These are phyloP conservation scores for Komagataella populi DNA, from an alignment of 805 yeast genomes.

Conservation along the genomic window DNA sequence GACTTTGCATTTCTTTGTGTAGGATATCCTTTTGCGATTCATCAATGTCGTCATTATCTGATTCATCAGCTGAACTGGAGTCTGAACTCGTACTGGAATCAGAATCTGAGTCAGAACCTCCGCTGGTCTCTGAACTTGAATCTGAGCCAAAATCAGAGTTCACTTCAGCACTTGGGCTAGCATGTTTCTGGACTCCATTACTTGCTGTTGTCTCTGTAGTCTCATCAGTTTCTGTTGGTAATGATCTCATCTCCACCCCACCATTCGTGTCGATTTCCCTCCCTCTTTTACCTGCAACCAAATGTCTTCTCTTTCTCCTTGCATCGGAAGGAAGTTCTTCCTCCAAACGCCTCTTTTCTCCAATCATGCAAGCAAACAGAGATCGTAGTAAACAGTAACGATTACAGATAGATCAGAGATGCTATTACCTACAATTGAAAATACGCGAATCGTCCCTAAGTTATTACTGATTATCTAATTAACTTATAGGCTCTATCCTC, in stretches of 20 bases:
- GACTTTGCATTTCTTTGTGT: not conserved
- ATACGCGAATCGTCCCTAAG: not conserved
- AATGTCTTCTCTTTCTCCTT: not conserved
- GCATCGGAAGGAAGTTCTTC: not conserved
- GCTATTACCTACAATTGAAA: not conserved
- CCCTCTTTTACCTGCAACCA: not conserved
- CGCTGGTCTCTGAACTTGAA: not conserved
- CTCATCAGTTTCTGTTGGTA: not conserved
- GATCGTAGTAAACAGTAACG: not conserved
- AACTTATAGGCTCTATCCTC: conserved; percentile 20
- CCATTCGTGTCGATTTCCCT: not conserved
- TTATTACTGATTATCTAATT: not conserved
- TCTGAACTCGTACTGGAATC: not conserved
- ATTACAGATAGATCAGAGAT: not conserved
- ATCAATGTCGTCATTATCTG: not conserved
- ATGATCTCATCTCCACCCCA: not conserved
- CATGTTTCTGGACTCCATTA: not conserved
- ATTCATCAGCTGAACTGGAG: not conserved
- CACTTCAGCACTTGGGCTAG: not conserved
- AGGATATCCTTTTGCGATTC: not conserved
- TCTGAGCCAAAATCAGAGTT: not conserved
- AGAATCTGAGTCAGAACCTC: not conserved
- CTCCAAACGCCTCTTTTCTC: not conserved
- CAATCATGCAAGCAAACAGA: not conserved
- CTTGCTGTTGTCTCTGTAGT: not conserved